Conservation (phyloP, 176 grass and related monocot genomes). For the Oryza longistaminata region DNA sequence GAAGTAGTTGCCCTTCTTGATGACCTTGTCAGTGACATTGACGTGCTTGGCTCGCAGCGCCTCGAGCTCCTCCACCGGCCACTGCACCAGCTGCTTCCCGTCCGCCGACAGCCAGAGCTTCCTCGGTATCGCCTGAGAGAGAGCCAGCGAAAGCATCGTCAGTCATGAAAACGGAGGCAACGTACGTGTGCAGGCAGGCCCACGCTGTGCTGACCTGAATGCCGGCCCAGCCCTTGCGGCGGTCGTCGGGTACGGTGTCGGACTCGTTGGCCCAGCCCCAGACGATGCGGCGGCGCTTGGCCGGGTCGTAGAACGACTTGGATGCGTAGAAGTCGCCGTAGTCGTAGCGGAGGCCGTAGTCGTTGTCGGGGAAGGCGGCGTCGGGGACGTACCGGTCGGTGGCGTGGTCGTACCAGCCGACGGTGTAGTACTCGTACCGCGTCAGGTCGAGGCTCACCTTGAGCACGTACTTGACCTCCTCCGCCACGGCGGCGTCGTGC, state of each 20-base stretch:
- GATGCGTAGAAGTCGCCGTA: slow-evolving; percentile 63
- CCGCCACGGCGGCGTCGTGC: not conserved
- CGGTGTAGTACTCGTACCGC: slow-evolving; percentile 62
- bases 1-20: slow-evolving; percentile 39
- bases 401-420: slow-evolving; percentile 58
- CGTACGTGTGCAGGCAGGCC: too few species aligned
- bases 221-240: slow-evolving; percentile 64
- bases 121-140: slow-evolving; percentile 49
- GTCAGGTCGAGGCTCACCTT: slow-evolving; percentile 74
- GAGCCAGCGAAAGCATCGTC: not conserved
- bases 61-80: slow-evolving; percentile 70
- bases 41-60: slow-evolving; percentile 47
- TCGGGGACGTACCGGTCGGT: slow-evolving; percentile 64
- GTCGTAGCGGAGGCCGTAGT: slow-evolving; percentile 58
- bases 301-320: slow-evolving; percentile 59
- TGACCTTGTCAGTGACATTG: slow-evolving; percentile 24
- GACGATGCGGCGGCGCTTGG: slow-evolving; percentile 62
- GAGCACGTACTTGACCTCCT: slow-evolving; percentile 67
- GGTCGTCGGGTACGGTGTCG: slow-evolving; percentile 51
- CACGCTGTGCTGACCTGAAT: slow-evolving; percentile 36
- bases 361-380: slow-evolving; percentile 31
- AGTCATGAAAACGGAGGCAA: not conserved
- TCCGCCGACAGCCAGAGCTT: slow-evolving; percentile 54
- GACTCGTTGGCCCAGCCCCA: slow-evolving; percentile 89
- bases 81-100: slow-evolving; percentile 75